Base-by-base conservation (phyloP, 2,329 filamentous ascomycete species). In the Erysiphe neolycopersici region DNA sequence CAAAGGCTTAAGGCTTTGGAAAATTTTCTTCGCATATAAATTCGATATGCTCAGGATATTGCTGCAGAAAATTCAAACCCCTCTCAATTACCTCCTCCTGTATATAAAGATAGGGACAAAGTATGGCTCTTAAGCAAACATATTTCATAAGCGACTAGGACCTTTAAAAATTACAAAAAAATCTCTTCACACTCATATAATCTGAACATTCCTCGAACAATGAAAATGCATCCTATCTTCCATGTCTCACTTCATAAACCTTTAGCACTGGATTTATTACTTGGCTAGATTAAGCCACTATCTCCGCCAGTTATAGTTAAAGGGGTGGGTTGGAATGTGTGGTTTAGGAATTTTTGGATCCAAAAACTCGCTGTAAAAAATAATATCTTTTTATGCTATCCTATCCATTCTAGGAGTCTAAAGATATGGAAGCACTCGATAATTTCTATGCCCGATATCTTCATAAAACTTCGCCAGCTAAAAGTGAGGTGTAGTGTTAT, bases 241-340 rank as follows among this genome's bases (percentile, higher is more conserved):
- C 41, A 43, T 32, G 43, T 46, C 29, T 46, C 44, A 16, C 44
- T 46, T 13, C 37, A 43, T 5, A 37, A 46, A 19, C 36, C 29
- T 18, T 29, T 17, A 18, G 19, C 39, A 2, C 11, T n/a, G 8
- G 26, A 41, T 32, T 26, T 13, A 16, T 17, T 41, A 16, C 39
- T 26, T n/a, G 39, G 29, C 14, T 26, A 41, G 18, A 22, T 41
- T 10, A 41, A 31, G 30, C 22, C 29, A n/a, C 22, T 26, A 14
- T 26, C 39, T 17, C 26, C 26, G 16, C 39, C 19, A 41, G 31
- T 41, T 17, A 41, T 41, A 11, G 39, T 43, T 6, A 32, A 43
- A 5, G 33, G 14, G 5, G 36, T 30, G 17, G 13, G n/a, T n/a
- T 19, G 14, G 33, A 43, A 43, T 43, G 12, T 22, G 9, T 18